Percentiles rank a stretch among this genome's conserved stretches.
Evolutionary conservation across 2,329 filamentous ascomycete species (phyloP).

Genomic region (Coniochaeta prunicola): DNA sequence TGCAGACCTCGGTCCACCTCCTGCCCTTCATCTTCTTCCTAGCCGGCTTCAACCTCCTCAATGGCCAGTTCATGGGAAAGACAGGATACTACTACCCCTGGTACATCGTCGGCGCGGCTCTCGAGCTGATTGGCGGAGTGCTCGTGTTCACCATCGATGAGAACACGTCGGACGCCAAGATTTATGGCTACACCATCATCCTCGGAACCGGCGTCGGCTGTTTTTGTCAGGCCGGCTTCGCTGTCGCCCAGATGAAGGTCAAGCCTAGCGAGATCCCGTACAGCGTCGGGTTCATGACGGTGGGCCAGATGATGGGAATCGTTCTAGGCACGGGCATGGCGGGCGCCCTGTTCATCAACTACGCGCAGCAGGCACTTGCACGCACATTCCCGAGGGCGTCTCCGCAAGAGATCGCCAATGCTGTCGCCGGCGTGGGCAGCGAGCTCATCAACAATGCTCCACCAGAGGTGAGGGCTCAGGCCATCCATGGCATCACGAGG

Average conservation of each 20-base stretch:
- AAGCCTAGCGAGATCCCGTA: conserved; percentile 19
- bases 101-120: conserved; percentile 4
- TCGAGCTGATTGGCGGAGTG: conserved; percentile 5
- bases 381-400: conserved; percentile 2
- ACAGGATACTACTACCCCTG: conserved; percentile 8
- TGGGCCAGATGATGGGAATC: conserved; percentile 14
- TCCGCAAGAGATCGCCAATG: background rate
- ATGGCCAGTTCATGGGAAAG: conserved; percentile 11
- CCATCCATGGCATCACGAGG: background rate
- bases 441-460: conserved; percentile 3
- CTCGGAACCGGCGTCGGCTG: conserved; percentile 30
- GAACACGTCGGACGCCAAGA: conserved; percentile 15
- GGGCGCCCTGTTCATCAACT: conserved; percentile 11
- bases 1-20: conserved; percentile 27
- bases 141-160: conserved; percentile 15
- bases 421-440: conserved; percentile 2
- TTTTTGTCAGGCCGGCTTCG: conserved; percentile 26
- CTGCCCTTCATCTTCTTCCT: conserved; percentile 27
- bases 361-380: background rate
- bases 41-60: conserved; percentile 4
- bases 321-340: conserved; percentile 7
- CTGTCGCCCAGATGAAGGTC: conserved; percentile 26
- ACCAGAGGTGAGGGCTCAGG: background rate
- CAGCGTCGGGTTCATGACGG: conserved; percentile 26
- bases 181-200: conserved; percentile 28